A percentile compares a stretch with the other conserved stretches of the same genome.
Conservation (phyloP, 768 basidiomycete genomes). For the Hypsizygus marmoreus region DNA sequence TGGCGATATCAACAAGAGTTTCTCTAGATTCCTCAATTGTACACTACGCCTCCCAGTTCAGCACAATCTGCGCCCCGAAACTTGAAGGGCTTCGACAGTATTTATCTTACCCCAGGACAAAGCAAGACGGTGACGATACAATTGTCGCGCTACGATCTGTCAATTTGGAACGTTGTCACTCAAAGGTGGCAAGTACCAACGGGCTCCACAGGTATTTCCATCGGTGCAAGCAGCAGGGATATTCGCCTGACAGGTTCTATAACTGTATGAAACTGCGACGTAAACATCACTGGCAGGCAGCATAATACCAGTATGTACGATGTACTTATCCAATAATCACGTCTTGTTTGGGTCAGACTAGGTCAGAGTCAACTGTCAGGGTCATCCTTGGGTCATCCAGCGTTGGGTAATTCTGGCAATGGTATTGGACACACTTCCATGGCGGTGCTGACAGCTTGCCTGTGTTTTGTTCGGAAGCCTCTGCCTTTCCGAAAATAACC, state of each 20-base stretch:
- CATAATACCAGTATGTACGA: not conserved
- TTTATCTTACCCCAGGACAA: slow-evolving; percentile 45
- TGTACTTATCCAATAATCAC: no score
- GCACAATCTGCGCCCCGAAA: slow-evolving; percentile 49
- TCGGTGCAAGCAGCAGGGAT: slow-evolving; percentile 55
- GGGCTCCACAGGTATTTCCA: slow-evolving; percentile 45
- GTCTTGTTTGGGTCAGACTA: no score
- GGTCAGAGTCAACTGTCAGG: no score
- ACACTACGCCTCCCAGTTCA: slow-evolving; percentile 50
- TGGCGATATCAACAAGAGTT: not conserved
- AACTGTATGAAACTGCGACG: slow-evolving; percentile 25
- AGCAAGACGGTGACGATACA: slow-evolving; percentile 47
- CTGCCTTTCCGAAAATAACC: no score
- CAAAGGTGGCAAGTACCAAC: slow-evolving; percentile 59
- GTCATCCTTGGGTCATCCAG: no score
- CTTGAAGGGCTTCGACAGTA: slow-evolving; percentile 58
- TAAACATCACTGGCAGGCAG: not conserved
- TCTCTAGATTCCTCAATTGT: slow-evolving; percentile 55
- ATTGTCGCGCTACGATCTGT: slow-evolving; percentile 52
- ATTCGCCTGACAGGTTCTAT: slow-evolving; percentile 45
- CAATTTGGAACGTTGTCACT: slow-evolving; percentile 53
- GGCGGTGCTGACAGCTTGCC: no score
- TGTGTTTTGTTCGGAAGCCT: not conserved
- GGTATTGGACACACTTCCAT: no score
- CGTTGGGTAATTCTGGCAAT: no score